Evolutionary conservation across 306 rosid species (phyloP).

Genomic region (Castanea sativa): DNA sequence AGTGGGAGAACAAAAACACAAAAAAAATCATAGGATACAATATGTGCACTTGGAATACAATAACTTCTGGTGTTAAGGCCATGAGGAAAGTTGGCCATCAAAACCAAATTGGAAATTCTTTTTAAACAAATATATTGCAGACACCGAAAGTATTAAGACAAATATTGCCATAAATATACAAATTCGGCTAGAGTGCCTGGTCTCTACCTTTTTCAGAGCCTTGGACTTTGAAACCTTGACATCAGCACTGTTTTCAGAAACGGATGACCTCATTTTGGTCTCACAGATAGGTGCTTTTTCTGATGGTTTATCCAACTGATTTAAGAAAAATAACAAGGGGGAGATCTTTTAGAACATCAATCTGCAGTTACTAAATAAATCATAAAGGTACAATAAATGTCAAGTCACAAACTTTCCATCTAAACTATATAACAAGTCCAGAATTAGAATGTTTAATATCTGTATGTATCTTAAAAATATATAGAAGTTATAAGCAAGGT

Average conservation of each 20-base stretch:
- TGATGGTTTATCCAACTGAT: conserved; percentile 56
- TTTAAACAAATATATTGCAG: conserved; percentile 36
- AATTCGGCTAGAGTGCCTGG: conserved; percentile 31
- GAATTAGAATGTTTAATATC: neutral
- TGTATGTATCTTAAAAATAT: neutral
- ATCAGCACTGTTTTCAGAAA: conserved; percentile 23
- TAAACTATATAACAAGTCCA: neutral
- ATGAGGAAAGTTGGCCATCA: conserved; percentile 21
- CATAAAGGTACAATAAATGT: neutral
- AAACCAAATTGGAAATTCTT: conserved; percentile 31
- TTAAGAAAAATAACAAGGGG: conserved; percentile 11
- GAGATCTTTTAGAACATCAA: conserved; percentile 6
- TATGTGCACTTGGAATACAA: neutral
- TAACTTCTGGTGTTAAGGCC: neutral
- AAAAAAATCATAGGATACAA: neutral
- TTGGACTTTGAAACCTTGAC: conserved; percentile 6
- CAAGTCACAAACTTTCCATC: conserved; percentile 2
- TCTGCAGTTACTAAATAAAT: neutral
- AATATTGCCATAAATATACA: conserved; percentile 34
- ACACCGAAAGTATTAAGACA: conserved; percentile 37
- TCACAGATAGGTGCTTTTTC: conserved; percentile 28
- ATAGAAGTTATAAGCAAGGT: neutral
- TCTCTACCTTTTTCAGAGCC: neutral
- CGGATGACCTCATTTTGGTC: conserved; percentile 26
- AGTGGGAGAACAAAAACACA: neutral